These are phyloP conservation scores for Ascochyta viciae-villosae DNA, from an alignment of 2,329 filamentous ascomycete species.

Conservation along the genomic window DNA sequence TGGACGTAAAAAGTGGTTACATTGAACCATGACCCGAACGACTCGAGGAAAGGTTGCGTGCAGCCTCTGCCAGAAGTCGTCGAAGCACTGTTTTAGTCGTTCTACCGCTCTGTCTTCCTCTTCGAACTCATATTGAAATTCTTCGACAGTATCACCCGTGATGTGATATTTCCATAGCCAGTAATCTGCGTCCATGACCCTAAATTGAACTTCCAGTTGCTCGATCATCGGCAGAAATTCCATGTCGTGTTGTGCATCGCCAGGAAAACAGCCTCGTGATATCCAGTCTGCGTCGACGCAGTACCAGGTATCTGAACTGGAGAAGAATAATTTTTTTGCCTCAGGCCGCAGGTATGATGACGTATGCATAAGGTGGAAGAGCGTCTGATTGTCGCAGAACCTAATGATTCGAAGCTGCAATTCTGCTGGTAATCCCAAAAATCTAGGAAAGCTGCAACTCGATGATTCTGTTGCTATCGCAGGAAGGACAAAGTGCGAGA, in stretches of 20 bases:
- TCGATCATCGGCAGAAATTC: background rate
- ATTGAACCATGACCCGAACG: background rate
- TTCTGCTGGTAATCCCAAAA: constrained; percentile 14
- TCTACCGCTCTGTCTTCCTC: background rate
- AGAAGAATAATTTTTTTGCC: constrained; percentile 20
- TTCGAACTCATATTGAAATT: background rate
- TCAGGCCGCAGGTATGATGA: constrained; percentile 13
- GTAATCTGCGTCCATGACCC: constrained; percentile 1
- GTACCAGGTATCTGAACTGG: constrained; percentile 10
- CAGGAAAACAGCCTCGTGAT: constrained; percentile 10
- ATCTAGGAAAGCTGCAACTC: background rate
- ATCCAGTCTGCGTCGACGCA: constrained; percentile 18
- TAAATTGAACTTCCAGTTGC: constrained; percentile 6
- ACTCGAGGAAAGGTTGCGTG: background rate
- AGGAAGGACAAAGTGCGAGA: background rate
- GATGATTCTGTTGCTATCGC: background rate
- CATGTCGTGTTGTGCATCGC: constrained; percentile 6
- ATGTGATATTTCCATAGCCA: constrained; percentile 4
- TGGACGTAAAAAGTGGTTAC: constrained; percentile 1
- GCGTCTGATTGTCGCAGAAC: constrained; percentile 19
- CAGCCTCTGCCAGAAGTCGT: constrained; percentile 6
- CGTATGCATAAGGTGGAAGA: constrained; percentile 26
- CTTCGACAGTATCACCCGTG: background rate
- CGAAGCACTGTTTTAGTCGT: background rate
- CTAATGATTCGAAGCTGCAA: constrained; percentile 18